A percentile compares a stretch with the other conserved stretches of the same genome.
These are phyloP conservation scores for Phytopythium cucurbitacearum DNA, from an alignment of 352 stramenopile species.

Conservation along the genomic window DNA sequence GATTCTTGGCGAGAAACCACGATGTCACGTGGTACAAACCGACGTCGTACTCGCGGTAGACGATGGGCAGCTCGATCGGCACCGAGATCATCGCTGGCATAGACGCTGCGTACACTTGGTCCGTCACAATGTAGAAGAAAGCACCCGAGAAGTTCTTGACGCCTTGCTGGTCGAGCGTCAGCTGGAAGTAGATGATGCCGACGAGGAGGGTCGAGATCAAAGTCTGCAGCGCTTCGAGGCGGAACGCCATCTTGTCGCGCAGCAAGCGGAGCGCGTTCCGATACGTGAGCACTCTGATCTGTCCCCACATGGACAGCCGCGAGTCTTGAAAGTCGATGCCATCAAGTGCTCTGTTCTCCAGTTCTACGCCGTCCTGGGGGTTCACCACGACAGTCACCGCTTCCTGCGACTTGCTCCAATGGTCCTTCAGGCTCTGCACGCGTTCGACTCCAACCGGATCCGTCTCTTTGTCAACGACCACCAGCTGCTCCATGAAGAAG, in stretches of 20 bases:
- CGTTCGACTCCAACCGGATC: constrained; percentile 22
- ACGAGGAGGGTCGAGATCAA: constrained; percentile 32
- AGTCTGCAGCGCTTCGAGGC: constrained; percentile 22
- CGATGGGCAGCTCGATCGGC: constrained; percentile 32
- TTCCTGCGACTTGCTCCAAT: constrained; percentile 10
- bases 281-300: constrained; percentile 29
- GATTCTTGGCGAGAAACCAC: constrained; percentile 42
- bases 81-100: constrained; percentile 37
- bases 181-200: constrained; percentile 41
- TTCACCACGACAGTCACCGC: constrained; percentile 20
- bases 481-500: constrained; percentile 46
- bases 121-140: constrained; percentile 43
- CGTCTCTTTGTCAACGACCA: constrained; percentile 28
- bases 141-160: constrained; percentile 34
- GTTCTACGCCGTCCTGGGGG: constrained; percentile 7
- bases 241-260: constrained; percentile 31
- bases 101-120: constrained; percentile 27
- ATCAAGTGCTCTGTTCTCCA: neutral
- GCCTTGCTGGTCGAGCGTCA: constrained; percentile 27
- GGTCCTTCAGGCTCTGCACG: constrained; percentile 22
- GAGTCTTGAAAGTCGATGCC: constrained; percentile 7
- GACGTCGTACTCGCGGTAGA: constrained; percentile 27
- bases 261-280: constrained; percentile 28
- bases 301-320: constrained; percentile 14
- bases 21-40: constrained; percentile 29